phyloP scores from a whole-genome alignment of 306 rosid genomes.

The Castanea mollissima region DNA sequence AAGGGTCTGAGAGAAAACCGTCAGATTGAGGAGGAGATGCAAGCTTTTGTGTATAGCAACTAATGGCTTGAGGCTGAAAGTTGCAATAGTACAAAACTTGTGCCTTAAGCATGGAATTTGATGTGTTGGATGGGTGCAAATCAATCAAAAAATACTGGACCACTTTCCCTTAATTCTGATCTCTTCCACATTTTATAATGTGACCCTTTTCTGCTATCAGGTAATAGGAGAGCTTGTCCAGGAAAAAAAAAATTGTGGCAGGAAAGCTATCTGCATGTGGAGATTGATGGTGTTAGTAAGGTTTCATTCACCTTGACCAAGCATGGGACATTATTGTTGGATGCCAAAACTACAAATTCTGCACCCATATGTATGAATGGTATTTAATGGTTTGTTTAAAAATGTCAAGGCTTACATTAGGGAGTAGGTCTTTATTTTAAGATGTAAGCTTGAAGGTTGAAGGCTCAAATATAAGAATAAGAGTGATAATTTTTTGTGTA shows the following conservation, averaged over 20 bases:
- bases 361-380: not conserved
- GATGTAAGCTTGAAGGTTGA: not conserved
- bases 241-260: not conserved
- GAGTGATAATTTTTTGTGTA: not conserved
- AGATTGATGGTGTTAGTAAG: not conserved
- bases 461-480: not conserved
- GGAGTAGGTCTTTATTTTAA: not conserved
- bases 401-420: not conserved
- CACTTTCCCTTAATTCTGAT: constrained; percentile 15
- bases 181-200: no score
- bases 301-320: not conserved
- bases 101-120: constrained; percentile 43
- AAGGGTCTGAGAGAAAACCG: constrained; percentile 32
- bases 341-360: constrained; percentile 1
- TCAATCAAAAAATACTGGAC: constrained; percentile 26
- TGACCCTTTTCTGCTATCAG: not conserved
- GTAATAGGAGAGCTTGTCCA: not conserved
- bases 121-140: constrained; percentile 26
- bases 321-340: not conserved
- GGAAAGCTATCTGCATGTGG: not conserved
- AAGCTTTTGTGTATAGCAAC: constrained; percentile 40
- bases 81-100: constrained; percentile 43
- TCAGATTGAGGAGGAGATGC: constrained; percentile 35
- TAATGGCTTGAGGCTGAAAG: constrained; percentile 72
- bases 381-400: not conserved